A percentile compares a stretch with the other conserved stretches of the same genome.
These are phyloP conservation scores for Grammothele lineata DNA, from an alignment of 768 basidiomycete genomes.

Conservation along the genomic window DNA sequence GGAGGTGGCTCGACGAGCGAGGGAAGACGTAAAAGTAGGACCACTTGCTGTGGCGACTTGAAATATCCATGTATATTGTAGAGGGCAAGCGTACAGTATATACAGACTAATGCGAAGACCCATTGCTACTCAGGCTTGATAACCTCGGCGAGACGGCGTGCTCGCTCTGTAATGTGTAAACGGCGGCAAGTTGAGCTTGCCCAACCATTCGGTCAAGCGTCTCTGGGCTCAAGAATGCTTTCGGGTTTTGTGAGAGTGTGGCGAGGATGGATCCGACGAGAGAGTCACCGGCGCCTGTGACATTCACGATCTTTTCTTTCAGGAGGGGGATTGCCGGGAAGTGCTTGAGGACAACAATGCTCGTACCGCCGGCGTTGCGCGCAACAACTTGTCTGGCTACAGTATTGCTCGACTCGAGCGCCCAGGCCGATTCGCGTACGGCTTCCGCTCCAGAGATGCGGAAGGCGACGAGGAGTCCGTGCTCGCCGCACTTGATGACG, in stretches of 20 bases:
- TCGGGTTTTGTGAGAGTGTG: conserved; percentile 40
- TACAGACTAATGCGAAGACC: not conserved
- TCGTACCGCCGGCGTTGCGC: conserved; percentile 38
- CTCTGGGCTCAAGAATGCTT: conserved; percentile 41
- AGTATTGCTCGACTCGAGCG: conserved; percentile 40
- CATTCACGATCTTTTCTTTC: conserved; percentile 46
- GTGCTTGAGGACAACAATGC: conserved; percentile 64
- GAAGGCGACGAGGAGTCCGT: conserved; percentile 64
- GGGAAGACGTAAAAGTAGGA: conserved; percentile 61
- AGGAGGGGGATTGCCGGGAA: conserved; percentile 54
- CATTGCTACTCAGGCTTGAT: conserved; percentile 9
- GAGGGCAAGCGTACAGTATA: not conserved
- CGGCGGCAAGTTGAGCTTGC: conserved; percentile 46
- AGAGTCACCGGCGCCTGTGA: conserved; percentile 92
- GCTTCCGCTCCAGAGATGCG: conserved; percentile 41
- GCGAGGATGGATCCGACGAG: conserved; percentile 84
- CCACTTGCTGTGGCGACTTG: conserved; percentile 30
- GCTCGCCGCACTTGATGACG: conserved; percentile 79
- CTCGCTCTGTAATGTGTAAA: conserved; percentile 22
- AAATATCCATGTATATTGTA: not conserved
- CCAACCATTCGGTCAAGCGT: conserved; percentile 42
- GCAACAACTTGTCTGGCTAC: conserved; percentile 47
- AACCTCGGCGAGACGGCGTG: conserved; percentile 23
- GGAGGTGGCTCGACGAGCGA: conserved; percentile 47
- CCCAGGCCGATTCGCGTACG: conserved; percentile 47